These are phyloP conservation scores for Phragmites australis DNA, from an alignment of 176 grass and related monocot species.

Conservation along the genomic window DNA sequence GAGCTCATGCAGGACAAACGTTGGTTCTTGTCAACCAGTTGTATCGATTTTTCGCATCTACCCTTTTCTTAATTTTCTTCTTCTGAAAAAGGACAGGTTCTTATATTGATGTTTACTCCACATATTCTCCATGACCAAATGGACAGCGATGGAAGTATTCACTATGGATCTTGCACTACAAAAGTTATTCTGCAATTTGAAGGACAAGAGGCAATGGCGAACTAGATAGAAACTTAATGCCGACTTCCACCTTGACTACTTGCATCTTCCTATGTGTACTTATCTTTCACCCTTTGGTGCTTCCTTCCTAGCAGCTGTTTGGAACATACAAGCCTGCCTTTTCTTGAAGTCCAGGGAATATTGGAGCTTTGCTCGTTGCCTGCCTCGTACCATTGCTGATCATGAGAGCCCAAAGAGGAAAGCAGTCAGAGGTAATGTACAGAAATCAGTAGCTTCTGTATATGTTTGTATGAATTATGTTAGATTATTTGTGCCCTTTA, in stretches of 20 bases:
- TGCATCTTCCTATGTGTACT: conserved; percentile 22
- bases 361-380: neutral
- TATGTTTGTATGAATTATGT: conserved; percentile 6
- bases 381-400: conserved; percentile 6
- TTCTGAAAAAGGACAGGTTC: neutral
- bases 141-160: conserved; percentile 13
- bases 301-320: neutral
- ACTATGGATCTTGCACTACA: conserved; percentile 11
- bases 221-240: neutral
- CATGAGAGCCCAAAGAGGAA: conserved; percentile 54
- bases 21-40: conserved; percentile 27
- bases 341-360: neutral
- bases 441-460: neutral
- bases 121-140: conserved; percentile 20
- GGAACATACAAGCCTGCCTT: conserved; percentile 3
- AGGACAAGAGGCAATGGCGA: neutral
- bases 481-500: conserved; percentile 12
- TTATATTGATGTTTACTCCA: conserved; percentile 10
- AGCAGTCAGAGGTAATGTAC: conserved; percentile 49
- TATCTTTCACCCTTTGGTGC: neutral
- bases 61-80: conserved; percentile 2
- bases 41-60: neutral
- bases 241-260: conserved; percentile 13
- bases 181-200: conserved; percentile 26
- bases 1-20: conserved; percentile 14